Conservation (phyloP, 2,329 filamentous ascomycete species). For the Sphaerostilbella broomeana region DNA sequence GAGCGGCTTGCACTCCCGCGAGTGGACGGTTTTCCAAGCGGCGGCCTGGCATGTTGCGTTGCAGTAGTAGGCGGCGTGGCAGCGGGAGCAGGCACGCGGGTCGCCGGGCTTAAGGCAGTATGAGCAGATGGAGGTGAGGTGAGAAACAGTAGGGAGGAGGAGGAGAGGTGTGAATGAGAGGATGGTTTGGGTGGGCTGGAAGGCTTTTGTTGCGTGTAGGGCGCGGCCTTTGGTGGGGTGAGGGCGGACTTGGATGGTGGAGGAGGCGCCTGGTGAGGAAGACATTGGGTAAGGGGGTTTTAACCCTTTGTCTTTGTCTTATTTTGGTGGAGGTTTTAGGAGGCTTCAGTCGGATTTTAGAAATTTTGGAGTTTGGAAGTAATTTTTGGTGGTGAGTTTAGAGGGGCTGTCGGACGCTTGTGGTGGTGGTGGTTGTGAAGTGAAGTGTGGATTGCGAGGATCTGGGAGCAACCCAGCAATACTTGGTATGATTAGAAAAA, state of each 20-base stretch:
- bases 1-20: slow-evolving; percentile 47
- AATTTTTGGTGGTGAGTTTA: no score
- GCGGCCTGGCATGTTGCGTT: slow-evolving; percentile 44
- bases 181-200: slow-evolving; percentile 41
- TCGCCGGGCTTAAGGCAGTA: slow-evolving; percentile 37
- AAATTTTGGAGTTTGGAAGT: neutral
- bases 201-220: slow-evolving; percentile 36
- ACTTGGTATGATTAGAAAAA: no score
- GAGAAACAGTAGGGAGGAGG: slow-evolving; percentile 40
- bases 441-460: no score
- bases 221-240: slow-evolving; percentile 37
- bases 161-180: slow-evolving; percentile 38
- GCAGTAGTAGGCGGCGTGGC: slow-evolving; percentile 50
- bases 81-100: slow-evolving; percentile 43
- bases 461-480: no score
- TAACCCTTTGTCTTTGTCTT: neutral
- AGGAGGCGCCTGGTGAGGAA: slow-evolving; percentile 4
- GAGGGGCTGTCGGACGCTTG: no score
- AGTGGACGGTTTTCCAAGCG: slow-evolving; percentile 48
- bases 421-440: no score
- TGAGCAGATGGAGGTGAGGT: slow-evolving; percentile 39
- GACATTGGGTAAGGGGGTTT: neutral
- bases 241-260: slow-evolving; percentile 21
- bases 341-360: no score
- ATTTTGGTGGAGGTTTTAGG: no score